Evolutionary conservation across 768 basidiomycete genomes (phyloP).

Genomic region (Boletus rubroflammeus): DNA sequence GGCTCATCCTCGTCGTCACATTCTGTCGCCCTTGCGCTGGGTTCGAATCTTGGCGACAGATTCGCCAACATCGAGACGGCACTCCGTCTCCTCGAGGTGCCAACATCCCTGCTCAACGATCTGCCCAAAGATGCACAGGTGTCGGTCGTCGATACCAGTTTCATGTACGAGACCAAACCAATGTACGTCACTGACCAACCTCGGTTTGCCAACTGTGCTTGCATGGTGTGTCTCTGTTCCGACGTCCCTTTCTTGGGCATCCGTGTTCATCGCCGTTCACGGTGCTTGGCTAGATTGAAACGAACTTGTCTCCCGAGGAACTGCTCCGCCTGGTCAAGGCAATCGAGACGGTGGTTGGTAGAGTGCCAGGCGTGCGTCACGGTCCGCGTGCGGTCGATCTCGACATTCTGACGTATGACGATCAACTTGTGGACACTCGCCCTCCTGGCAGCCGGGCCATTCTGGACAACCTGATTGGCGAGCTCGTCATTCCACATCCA

Average conservation of each 20-base stretch:
- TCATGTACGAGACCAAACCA: conserved; percentile 89
- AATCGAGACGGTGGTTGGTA: conserved; percentile 73
- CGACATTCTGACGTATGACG: conserved; percentile 67
- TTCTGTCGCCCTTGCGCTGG: conserved; percentile 70
- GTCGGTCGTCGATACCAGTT: conserved; percentile 71
- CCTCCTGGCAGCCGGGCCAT: conserved; percentile 38
- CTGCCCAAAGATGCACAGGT: conserved; percentile 28
- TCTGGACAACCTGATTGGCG: conserved; percentile 54
- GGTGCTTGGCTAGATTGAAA: conserved; percentile 53
- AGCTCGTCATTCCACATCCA: conserved; percentile 85
- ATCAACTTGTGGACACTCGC: conserved; percentile 54
- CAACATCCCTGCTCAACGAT: conserved; percentile 29
- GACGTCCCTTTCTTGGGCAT: not conserved
- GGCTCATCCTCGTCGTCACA: conserved; percentile 12
- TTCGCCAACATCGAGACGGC: conserved; percentile 80
- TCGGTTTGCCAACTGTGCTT: conserved; percentile 86
- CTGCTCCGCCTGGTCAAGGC: conserved; percentile 67
- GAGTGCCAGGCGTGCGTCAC: conserved; percentile 73
- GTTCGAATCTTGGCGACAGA: conserved; percentile 88
- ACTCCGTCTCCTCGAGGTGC: conserved; percentile 63
- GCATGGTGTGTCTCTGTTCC: conserved; percentile 57
- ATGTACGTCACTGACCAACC: conserved; percentile 97
- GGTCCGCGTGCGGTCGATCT: conserved; percentile 91
- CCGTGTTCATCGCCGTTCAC: not conserved
- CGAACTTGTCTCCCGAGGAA: conserved; percentile 54